Base-by-base conservation (phyloP, 495 filamentous ascomycete genomes). In the Amniculicola lignicola region DNA sequence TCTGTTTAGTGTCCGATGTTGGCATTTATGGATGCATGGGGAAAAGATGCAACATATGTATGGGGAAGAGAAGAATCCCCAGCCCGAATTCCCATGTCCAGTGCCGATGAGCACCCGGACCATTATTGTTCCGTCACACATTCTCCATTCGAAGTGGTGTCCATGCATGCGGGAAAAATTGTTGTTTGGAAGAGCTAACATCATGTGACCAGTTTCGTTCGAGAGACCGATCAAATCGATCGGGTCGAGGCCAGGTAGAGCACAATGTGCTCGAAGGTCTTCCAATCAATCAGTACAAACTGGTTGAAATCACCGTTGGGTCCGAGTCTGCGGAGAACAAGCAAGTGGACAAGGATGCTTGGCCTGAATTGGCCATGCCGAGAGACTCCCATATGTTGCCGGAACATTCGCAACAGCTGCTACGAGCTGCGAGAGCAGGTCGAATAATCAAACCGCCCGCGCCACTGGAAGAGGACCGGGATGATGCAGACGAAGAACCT, bases 261-360 rank as follows among this genome's bases (percentile, higher is more conserved):
- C 89, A 96, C 68, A 94, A 98, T 75, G 83, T 96, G 62, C 93
- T 95, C 57, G 92, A 97, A 71, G 90, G 93, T 38, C 77, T 98
- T 4, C 93, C 93, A 16, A 83, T 98, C 41, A 86, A 91, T 53
- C 88, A 94, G 77, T 98, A 91, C 89, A 81, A 85, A 53, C 81
- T 65, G 36, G 82, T 49, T 80, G 85, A 64, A 75, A 72, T 70
- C 81, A 86, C 76, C 29, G 71, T 94, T 59, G 86, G 82, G 45
- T 82, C 88, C 40, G 80, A 82, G 0, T 75, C 77, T 0, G 74
- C 64, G 70, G 79, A 69, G 67, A 72, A 53, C 76, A 77, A 66
- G 42, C 31, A 57, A 23, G 36, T 37, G 10, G 51, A 64, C 36
- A 67, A 69, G 35, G 82, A 88, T 57, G 82, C 85, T 11, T 78